phyloP scores from a whole-genome alignment of 805 yeast genomes.

The Barnettozyma siamensis region DNA sequence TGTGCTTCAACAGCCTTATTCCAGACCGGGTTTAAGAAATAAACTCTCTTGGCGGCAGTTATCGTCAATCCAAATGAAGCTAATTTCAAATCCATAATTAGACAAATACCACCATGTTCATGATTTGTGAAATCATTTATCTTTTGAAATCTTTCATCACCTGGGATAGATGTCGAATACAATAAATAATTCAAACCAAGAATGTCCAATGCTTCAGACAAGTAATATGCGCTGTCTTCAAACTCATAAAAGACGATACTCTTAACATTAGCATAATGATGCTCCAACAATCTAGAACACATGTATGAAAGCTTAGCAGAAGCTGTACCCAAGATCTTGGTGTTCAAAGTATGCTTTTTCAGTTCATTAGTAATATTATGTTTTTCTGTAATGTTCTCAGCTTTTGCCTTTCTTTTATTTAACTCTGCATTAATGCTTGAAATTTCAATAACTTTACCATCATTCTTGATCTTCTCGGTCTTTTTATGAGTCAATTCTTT shows the following conservation, averaged over 20 bases:
- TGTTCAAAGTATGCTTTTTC: background rate
- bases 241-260: slow-evolving; percentile 64
- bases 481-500: slow-evolving; percentile 33
- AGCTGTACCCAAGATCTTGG: slow-evolving; percentile 51
- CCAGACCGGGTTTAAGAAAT: slow-evolving; percentile 72
- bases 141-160: slow-evolving; percentile 45
- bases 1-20: slow-evolving; percentile 64
- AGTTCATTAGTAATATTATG: background rate
- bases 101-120: slow-evolving; percentile 38
- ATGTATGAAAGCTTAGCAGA: slow-evolving; percentile 61
- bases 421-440: slow-evolving; percentile 16
- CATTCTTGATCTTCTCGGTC: slow-evolving; percentile 33
- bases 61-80: slow-evolving; percentile 70
- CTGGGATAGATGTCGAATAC: slow-evolving; percentile 56
- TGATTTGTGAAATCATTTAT: slow-evolving; percentile 44
- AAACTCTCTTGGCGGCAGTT: slow-evolving; percentile 61
- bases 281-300: slow-evolving; percentile 46
- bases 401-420: slow-evolving; percentile 17
- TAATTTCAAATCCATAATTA: slow-evolving; percentile 61
- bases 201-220: slow-evolving; percentile 58
- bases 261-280: slow-evolving; percentile 42
- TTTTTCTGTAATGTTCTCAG: no score
- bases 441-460: slow-evolving; percentile 29
- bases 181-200: slow-evolving; percentile 55
- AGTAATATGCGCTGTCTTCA: slow-evolving; percentile 64